phyloP scores from a whole-genome alignment of 2,329 filamentous ascomycete genomes.

The Paecilomyces sp. region DNA sequence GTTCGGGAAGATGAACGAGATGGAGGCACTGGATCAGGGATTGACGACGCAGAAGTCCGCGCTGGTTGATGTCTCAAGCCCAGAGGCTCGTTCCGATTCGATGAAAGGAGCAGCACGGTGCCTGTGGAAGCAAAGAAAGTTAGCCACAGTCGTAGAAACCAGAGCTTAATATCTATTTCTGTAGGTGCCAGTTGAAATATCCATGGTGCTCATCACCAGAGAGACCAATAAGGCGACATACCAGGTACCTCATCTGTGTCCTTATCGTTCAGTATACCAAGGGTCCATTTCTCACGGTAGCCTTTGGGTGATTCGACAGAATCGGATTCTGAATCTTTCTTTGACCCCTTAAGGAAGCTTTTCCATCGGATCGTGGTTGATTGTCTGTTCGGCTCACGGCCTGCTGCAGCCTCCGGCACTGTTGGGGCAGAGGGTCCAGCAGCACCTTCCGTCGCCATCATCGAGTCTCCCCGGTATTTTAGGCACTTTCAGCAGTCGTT shows the following conservation, averaged over 20 bases:
- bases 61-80: conserved; percentile 58
- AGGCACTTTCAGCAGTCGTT: neutral
- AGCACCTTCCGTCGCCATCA: neutral
- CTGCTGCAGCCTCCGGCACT: neutral
- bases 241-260: conserved; percentile 82
- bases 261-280: conserved; percentile 79
- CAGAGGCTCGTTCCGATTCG: conserved; percentile 56
- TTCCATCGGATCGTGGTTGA: neutral
- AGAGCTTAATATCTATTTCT: neutral
- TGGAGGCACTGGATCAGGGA: conserved; percentile 38
- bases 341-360: neutral
- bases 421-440: neutral
- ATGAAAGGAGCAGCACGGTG: conserved; percentile 54
- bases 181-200: neutral
- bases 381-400: neutral
- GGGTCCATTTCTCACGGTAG: conserved; percentile 43
- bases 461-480: neutral
- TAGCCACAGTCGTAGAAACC: neutral
- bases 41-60: conserved; percentile 49
- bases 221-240: conserved; percentile 30
- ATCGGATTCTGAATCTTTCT: neutral
- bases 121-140: conserved; percentile 31
- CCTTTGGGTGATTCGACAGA: conserved; percentile 8
- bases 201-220: neutral
- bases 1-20: conserved; percentile 32